Base-by-base conservation (phyloP, 306 rosid genomes). In the Aeschynomene evenia region DNA sequence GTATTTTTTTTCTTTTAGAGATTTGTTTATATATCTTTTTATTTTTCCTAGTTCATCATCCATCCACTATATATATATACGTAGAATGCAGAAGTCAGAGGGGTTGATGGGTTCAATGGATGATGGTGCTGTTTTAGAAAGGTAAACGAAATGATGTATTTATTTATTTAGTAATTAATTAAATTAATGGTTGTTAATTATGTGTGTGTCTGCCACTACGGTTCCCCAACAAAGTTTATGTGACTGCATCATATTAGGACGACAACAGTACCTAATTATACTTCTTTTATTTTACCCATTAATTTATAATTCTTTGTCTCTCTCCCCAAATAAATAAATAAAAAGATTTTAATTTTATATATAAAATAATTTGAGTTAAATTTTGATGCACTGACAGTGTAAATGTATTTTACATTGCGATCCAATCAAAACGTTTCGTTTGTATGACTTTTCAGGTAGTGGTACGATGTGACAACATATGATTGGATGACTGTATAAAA, bases 201-300 rank as follows among this genome's bases (percentile, higher is more conserved):
- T 45, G 61, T 72, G 82, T 45, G 61, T 72, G 82, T 72, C 54
- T 79, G 61, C 74, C 82, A 77, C 68, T 63, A 29, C 36, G 40
- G 77, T 77, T 68, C 53, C 70, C 72, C 67, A 80, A 56, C 80
- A 80, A n/a, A 63, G 49, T 21, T 46, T 57, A 72, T 76, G 72
- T 73, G 72, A 69, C 55, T 56, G 60, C 76, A 71, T 68, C 85
- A 79, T 55, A 56, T 69, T 43, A 36, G 13, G 73, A 68, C 37
- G 22, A 68, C 37, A 76, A 81, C 49, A 82, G 71, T 66, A 22
- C 22, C 34, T 31, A 53, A 70, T 42, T 63, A 20, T 8, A 63
- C n/a, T 37, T 51, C 66, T 53, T 40, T 8, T 53, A 53, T 53
- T 40, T 8, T 53, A 53, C 16, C 20, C 72, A 63, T 45, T 70